These are phyloP conservation scores for Apiospora saccharicola DNA, from an alignment of 2,329 filamentous ascomycete genomes.

Conservation along the genomic window DNA sequence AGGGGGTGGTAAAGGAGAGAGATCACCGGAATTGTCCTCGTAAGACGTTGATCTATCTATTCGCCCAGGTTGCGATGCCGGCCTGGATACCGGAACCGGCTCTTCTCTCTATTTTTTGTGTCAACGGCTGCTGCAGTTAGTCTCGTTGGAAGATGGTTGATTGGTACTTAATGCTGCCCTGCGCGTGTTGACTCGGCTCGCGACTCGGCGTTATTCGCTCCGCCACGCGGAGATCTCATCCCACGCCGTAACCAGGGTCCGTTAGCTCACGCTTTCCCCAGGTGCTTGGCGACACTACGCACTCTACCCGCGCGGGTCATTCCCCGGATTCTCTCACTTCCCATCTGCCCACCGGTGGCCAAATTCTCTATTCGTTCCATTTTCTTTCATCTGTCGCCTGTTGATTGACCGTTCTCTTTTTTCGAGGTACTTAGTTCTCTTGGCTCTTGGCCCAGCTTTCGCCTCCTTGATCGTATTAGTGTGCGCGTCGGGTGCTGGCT, in stretches of 20 bases:
- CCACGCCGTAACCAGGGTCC: slow-evolving; percentile 8
- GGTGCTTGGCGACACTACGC: neutral
- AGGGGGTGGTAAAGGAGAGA: neutral
- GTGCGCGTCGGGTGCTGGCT: slow-evolving; percentile 14
- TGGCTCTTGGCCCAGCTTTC: neutral
- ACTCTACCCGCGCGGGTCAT: neutral
- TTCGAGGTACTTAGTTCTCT: neutral
- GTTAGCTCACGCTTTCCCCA: neutral
- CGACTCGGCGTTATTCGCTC: slow-evolving; percentile 11
- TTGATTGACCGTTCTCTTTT: neutral
- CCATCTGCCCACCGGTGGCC: neutral
- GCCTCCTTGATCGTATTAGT: neutral
- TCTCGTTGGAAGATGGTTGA: neutral
- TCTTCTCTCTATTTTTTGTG: neutral
- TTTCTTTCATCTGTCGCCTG: neutral
- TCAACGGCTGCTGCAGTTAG: neutral
- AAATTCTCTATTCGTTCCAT: neutral
- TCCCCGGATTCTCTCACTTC: neutral
- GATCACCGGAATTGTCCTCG: too few species aligned
- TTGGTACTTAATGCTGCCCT: neutral
- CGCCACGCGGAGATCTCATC: slow-evolving; percentile 5
- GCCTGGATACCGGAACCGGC: neutral
- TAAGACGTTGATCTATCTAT: neutral
- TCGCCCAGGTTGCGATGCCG: neutral
- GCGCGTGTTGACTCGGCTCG: neutral